These are phyloP conservation scores for Syzygium aqueum DNA, from an alignment of 345 rosid genomes.

Conservation along the genomic window DNA sequence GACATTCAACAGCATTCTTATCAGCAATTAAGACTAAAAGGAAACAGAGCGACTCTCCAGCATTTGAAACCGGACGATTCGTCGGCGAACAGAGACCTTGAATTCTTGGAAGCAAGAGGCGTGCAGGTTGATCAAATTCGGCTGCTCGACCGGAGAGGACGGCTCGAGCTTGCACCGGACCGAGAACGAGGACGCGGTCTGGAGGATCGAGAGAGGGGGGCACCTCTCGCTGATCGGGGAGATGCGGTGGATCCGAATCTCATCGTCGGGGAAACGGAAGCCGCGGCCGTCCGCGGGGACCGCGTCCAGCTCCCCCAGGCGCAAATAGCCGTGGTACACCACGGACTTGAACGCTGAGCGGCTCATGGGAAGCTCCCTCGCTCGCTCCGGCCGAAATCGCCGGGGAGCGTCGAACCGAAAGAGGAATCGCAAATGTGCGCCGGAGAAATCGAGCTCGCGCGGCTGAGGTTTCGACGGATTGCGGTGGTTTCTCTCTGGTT, in stretches of 20 bases:
- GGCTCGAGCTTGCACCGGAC: slow-evolving; percentile 93
- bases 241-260: slow-evolving; percentile 78
- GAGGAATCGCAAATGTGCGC: background rate
- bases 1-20: background rate
- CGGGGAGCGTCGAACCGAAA: rapidly evolving
- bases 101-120: slow-evolving; percentile 74
- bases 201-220: slow-evolving; percentile 84
- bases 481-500: background rate
- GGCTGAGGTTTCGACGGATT: background rate
- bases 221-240: slow-evolving; percentile 71
- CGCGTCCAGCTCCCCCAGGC: slow-evolving; percentile 76
- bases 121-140: slow-evolving; percentile 70
- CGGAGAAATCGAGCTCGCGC: background rate
- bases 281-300: slow-evolving; percentile 35
- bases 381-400: background rate
- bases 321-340: slow-evolving; percentile 69
- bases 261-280: slow-evolving; percentile 78
- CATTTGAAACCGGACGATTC: background rate
- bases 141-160: slow-evolving; percentile 39
- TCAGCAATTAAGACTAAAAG: background rate
- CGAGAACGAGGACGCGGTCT: slow-evolving; percentile 65
- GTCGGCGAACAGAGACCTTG: slow-evolving; percentile 55
- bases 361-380: slow-evolving; percentile 29
- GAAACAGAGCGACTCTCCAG: background rate
- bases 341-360: slow-evolving; percentile 70